Evolutionary conservation across 495 filamentous ascomycete genomes (phyloP).

Genomic region (Letharia lupina): DNA sequence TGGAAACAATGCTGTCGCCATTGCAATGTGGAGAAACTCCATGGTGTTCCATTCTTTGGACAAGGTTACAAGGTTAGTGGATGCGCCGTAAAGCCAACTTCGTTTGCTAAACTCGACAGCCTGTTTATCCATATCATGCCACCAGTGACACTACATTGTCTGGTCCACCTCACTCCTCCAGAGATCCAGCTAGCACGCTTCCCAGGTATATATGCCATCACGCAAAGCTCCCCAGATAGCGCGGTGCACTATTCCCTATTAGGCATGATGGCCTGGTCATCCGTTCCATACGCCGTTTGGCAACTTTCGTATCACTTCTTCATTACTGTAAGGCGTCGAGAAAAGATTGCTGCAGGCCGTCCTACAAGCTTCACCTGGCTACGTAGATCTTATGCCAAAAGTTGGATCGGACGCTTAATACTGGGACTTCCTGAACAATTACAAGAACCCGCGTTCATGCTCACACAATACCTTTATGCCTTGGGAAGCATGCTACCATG

Average conservation of each 20-base stretch:
- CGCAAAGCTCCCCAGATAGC: constrained; percentile 58
- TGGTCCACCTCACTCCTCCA: constrained; percentile 71
- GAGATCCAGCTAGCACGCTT: constrained; percentile 61
- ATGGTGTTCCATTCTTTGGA: constrained; percentile 97
- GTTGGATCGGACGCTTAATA: constrained; percentile 79
- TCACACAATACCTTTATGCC: constrained; percentile 88
- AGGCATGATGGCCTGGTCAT: constrained; percentile 89
- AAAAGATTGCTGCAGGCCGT: constrained; percentile 91
- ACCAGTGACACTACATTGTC: constrained; percentile 80
- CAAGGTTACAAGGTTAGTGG: constrained; percentile 70
- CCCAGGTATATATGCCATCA: constrained; percentile 78
- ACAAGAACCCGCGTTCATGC: constrained; percentile 90
- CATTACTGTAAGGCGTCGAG: constrained; percentile 83
- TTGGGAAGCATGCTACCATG: constrained; percentile 88
- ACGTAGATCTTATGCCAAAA: constrained; percentile 76
- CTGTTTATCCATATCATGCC: constrained; percentile 99
- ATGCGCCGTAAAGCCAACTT: background rate
- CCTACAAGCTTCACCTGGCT: constrained; percentile 98
- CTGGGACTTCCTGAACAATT: constrained; percentile 62
- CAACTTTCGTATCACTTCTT: constrained; percentile 85
- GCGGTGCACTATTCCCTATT: constrained; percentile 69
- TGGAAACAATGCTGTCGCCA: constrained; percentile 94
- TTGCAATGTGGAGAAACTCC: constrained; percentile 99
- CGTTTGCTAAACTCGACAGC: constrained; percentile 33
- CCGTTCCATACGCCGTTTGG: constrained; percentile 86